phyloP scores from a whole-genome alignment of 495 filamentous ascomycete genomes.

The Corynascus novoguineensis region DNA sequence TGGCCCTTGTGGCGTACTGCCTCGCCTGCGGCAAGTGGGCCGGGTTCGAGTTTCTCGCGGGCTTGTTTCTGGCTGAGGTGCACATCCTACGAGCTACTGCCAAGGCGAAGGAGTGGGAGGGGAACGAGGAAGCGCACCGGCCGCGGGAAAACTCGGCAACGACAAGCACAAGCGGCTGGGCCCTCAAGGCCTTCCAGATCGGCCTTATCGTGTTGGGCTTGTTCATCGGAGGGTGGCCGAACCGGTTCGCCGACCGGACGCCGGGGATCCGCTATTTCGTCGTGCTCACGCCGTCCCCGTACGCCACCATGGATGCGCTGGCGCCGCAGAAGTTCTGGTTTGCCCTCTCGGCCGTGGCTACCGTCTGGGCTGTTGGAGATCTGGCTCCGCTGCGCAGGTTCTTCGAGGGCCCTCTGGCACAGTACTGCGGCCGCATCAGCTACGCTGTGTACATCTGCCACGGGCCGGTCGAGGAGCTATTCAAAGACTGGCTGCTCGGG shows the following conservation, averaged over 20 bases:
- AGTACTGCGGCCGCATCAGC: constrained; percentile 58
- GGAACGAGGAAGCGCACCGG: constrained; percentile 3
- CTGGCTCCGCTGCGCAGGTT: constrained; percentile 45
- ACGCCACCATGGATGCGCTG: constrained; percentile 25
- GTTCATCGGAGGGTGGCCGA: constrained; percentile 44
- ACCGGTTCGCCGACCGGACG: constrained; percentile 32
- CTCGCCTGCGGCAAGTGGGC: constrained; percentile 56
- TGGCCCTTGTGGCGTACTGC: constrained; percentile 48
- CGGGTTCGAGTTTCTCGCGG: constrained; percentile 53
- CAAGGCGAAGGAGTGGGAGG: constrained; percentile 18
- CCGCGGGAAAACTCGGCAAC: too few species aligned
- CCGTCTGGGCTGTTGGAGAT: constrained; percentile 53
- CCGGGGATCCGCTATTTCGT: constrained; percentile 34
- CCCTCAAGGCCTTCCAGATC: constrained; percentile 19
- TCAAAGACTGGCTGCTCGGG: constrained; percentile 45
- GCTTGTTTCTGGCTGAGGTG: constrained; percentile 56
- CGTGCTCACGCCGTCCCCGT: constrained; percentile 32
- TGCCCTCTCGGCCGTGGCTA: constrained; percentile 48
- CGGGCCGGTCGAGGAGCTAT: constrained; percentile 49
- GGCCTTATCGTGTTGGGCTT: constrained; percentile 35
- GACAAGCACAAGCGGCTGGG: neutral
- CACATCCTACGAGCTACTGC: constrained; percentile 33
- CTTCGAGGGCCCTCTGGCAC: constrained; percentile 52
- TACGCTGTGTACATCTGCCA: constrained; percentile 59
- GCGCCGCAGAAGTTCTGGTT: constrained; percentile 51